Evolutionary conservation across 1,284 basidiomycete genomes (phyloP).

Genomic region (Dichomitus squalens): DNA sequence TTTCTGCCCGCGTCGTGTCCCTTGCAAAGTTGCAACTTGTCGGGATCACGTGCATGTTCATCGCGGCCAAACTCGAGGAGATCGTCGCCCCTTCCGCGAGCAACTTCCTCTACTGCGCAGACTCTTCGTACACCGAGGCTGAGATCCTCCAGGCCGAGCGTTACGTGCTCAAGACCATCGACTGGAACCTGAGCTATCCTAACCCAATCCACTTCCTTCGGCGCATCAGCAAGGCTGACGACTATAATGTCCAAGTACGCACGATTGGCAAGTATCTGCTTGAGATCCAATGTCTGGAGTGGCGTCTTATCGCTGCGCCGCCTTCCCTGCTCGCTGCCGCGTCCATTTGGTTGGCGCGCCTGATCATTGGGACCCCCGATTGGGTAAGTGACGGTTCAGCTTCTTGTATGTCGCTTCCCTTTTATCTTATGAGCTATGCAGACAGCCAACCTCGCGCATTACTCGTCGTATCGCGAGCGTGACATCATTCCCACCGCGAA

Average conservation of each 20-base stretch:
- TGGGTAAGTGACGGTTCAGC: constrained; percentile 68
- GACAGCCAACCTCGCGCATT: constrained; percentile 90
- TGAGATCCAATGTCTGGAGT: constrained; percentile 90
- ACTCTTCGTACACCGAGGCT: constrained; percentile 82
- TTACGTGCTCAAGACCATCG: constrained; percentile 90
- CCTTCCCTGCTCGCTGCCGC: constrained; percentile 90
- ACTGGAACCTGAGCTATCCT: constrained; percentile 92
- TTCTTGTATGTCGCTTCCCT: constrained; percentile 6
- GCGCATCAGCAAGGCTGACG: constrained; percentile 94
- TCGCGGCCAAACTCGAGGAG: constrained; percentile 96
- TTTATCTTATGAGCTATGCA: constrained; percentile 33
- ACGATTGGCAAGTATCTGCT: constrained; percentile 94
- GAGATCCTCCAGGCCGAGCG: constrained; percentile 95
- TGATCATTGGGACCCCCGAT: constrained; percentile 81
- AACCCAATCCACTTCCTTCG: constrained; percentile 94
- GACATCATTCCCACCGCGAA: constrained; percentile 87
- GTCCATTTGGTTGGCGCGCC: constrained; percentile 88
- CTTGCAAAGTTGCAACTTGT: constrained; percentile 95
- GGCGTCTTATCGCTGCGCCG: constrained; percentile 78
- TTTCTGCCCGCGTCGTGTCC: constrained; percentile 88
- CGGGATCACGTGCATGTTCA: constrained; percentile 91
- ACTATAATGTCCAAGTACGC: constrained; percentile 89
- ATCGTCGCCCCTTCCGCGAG: constrained; percentile 88
- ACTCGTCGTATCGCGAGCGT: constrained; percentile 87
- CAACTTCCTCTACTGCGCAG: constrained; percentile 90